Base-by-base conservation (phyloP, 2,329 filamentous ascomycete genomes). In the Sporothrix mexicana region DNA sequence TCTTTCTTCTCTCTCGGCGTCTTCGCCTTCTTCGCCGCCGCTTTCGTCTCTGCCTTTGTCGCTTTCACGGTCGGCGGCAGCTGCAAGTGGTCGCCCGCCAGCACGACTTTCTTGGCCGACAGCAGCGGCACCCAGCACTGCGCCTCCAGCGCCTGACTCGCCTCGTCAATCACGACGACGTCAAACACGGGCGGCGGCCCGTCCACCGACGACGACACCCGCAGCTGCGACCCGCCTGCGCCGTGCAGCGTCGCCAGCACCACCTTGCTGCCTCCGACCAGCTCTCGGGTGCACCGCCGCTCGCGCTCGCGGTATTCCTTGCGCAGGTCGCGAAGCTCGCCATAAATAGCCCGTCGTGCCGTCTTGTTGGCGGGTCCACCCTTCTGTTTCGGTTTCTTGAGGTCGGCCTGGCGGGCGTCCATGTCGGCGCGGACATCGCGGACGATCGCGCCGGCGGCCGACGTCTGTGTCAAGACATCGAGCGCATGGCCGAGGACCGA, bases 81-180 rank as follows among this genome's bases (percentile, higher is more conserved):
- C 82, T 99, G 96, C 70, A 98, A 84, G 81, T 98, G 96, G 79
- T 99, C 96, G 66, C 96, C 96, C 0, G 96, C 96, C 75, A 97
- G 91, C 9, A 99, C 91, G 9, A 94, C 91, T 83, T 98, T 98
- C 76, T 86, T 89, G 0, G 93, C 93, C 55, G 89, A 87, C 20
- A 98, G 83, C 64, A 99, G 83, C 12, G 96, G 91, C 69, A 98
- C 95, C 96, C 96, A 99, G 83, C 95, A 98, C 81, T 98, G 95
- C 0, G 96, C 95, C 82, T 99, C 96, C 10, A 98, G 85, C 1
- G 96, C 96, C 80, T 99, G 96, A 80, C 93, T 97, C 4, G 95
- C 96, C 83, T 99, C 96, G 78, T 99, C 96, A 72, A 99, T 94
- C 74, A 99, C 91, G 41, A 99, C 93, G 4, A 97, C 92, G 80